These are phyloP conservation scores for Mycena haematopus DNA, from an alignment of 768 basidiomycete genomes.

Conservation along the genomic window DNA sequence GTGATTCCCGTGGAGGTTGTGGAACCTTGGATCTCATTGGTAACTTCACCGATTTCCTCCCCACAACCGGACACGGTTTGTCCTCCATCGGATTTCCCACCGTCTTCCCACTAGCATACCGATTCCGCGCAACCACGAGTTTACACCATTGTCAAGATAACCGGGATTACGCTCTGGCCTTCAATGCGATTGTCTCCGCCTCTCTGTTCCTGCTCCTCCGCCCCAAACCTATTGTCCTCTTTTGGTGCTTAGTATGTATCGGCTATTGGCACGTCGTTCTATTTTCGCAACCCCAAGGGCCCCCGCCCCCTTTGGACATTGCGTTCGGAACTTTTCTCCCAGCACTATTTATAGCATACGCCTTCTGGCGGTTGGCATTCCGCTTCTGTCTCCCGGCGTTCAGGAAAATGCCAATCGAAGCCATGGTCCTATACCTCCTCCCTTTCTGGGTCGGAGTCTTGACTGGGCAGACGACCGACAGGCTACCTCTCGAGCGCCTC, in stretches of 20 bases:
- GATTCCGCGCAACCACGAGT: constrained; percentile 53
- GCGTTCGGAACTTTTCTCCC: constrained; percentile 84
- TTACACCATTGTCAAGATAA: constrained; percentile 75
- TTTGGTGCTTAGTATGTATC: constrained; percentile 81
- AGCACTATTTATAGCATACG: constrained; percentile 76
- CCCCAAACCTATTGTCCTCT: constrained; percentile 69
- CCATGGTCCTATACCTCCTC: constrained; percentile 73
- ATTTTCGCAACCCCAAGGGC: constrained; percentile 74
- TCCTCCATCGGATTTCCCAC: constrained; percentile 77
- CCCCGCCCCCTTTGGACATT: constrained; percentile 72
- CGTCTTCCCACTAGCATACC: constrained; percentile 74
- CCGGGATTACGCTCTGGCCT: constrained; percentile 70
- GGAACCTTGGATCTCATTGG: constrained; percentile 71
- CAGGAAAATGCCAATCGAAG: constrained; percentile 70
- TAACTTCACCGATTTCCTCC: constrained; percentile 73
- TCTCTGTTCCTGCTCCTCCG: constrained; percentile 76
- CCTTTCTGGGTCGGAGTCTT: constrained; percentile 84
- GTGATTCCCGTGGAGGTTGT: constrained; percentile 76
- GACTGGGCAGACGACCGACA: constrained; percentile 71
- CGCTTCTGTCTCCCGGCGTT: constrained; percentile 79
- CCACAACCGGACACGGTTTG: constrained; percentile 65
- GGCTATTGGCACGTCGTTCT: constrained; percentile 87
- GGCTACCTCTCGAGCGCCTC: constrained; percentile 81
- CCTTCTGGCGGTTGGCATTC: constrained; percentile 78
- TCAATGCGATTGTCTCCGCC: constrained; percentile 73